Conservation (phyloP, 495 filamentous ascomycete genomes). For the Xylaria bambusicola region DNA sequence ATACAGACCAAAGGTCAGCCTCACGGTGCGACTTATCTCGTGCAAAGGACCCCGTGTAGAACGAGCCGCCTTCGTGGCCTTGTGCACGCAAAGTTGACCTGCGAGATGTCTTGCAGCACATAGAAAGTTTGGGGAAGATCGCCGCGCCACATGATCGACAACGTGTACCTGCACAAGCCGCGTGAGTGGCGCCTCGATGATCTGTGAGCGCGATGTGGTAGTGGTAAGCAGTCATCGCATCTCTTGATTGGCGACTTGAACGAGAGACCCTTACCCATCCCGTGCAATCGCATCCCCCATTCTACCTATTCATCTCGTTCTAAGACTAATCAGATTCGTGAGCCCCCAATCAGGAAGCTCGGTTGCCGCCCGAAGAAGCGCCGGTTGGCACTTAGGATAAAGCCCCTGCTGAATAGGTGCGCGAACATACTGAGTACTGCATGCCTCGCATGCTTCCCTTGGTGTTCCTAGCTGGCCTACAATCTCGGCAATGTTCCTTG, state of each 20-base stretch:
- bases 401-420: too few relatives aligned
- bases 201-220: background rate
- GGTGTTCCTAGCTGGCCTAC: background rate
- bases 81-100: background rate
- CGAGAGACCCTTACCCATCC: background rate
- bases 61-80: conserved; percentile 4
- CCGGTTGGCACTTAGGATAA: conserved; percentile 23
- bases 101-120: conserved; percentile 3
- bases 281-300: background rate
- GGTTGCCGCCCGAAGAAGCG: conserved; percentile 32
- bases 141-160: conserved; percentile 15
- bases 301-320: conserved; percentile 15
- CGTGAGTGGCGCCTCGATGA: conserved; percentile 8
- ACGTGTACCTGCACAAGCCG: conserved; percentile 20
- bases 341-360: conserved; percentile 29
- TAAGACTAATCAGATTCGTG: conserved; percentile 9
- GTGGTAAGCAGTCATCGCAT: background rate
- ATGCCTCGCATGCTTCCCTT: background rate
- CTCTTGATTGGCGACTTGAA: conserved; percentile 9
- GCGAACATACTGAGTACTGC: background rate
- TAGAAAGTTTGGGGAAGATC: conserved; percentile 1
- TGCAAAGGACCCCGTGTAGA: conserved; percentile 14
- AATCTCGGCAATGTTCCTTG: conserved; percentile 9
- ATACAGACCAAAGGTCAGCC: conserved; percentile 14
- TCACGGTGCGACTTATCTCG: conserved; percentile 4